Evolutionary conservation across 495 filamentous ascomycete species (phyloP).

Genomic region (Daldinia childiae): DNA sequence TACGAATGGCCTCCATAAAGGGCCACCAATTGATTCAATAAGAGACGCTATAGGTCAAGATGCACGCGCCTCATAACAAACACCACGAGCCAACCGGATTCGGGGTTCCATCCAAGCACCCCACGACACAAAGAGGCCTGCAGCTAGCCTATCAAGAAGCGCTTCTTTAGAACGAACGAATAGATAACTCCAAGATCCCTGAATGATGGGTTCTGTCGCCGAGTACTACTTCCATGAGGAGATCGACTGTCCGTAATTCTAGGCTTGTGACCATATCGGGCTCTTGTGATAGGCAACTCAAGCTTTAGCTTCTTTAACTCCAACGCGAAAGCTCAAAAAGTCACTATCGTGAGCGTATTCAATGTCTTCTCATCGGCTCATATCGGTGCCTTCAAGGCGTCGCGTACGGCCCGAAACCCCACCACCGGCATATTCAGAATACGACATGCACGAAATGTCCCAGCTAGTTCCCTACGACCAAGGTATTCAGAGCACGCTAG

Average conservation of each 20-base stretch:
- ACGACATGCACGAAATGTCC: constrained; percentile 19
- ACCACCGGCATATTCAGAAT: constrained; percentile 34
- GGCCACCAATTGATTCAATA: neutral
- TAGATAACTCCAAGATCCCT: constrained; percentile 10
- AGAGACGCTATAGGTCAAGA: constrained; percentile 17
- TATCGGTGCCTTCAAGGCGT: constrained; percentile 23
- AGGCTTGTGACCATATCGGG: constrained; percentile 2
- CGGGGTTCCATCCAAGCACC: constrained; percentile 14
- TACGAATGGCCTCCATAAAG: neutral
- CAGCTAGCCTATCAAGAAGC: constrained; percentile 36
- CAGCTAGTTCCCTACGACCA: constrained; percentile 7
- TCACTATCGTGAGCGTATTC: neutral
- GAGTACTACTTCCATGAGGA: constrained; percentile 17
- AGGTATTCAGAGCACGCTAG: neutral
- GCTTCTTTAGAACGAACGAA: constrained; percentile 4
- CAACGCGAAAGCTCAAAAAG: neutral
- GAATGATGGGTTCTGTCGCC: constrained; percentile 9
- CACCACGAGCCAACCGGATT: constrained; percentile 25
- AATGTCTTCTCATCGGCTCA: constrained; percentile 23
- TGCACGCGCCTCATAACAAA: constrained; percentile 39
- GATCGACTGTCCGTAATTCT: constrained; percentile 1
- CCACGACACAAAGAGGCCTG: constrained; percentile 34
- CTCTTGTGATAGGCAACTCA: neutral
- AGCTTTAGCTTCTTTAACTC: neutral
- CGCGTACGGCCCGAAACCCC: constrained; percentile 31